phyloP scores from a whole-genome alignment of 768 basidiomycete species.

The Calocera cornea region DNA sequence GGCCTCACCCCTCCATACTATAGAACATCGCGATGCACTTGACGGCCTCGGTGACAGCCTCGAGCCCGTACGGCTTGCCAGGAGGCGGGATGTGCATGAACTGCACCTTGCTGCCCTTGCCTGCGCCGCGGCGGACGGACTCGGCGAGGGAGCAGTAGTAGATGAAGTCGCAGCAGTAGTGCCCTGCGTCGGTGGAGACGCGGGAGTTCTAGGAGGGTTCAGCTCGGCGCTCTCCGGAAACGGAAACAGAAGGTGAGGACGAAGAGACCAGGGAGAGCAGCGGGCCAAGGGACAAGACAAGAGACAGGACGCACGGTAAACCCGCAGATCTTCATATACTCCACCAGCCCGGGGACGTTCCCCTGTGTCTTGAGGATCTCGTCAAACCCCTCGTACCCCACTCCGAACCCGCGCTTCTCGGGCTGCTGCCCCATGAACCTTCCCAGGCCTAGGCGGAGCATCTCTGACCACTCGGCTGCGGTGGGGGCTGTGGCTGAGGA shows the following conservation, averaged over 20 bases:
- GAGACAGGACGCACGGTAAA: not conserved
- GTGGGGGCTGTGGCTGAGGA: not conserved
- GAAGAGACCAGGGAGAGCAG: too few relatives aligned
- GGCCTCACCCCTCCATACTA: not conserved
- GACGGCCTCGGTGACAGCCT: slow-evolving; percentile 7
- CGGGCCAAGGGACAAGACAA: too few relatives aligned
- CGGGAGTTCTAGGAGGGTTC: slow-evolving; percentile 51
- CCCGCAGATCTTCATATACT: not conserved
- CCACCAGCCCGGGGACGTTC: not conserved
- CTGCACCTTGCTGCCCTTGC: slow-evolving; percentile 11
- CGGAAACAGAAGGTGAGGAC: too few relatives aligned
- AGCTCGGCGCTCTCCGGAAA: too few relatives aligned
- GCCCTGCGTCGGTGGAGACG: slow-evolving; percentile 61
- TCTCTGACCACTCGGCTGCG: not conserved
- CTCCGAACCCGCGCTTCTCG: not conserved
- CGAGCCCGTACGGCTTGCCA: slow-evolving; percentile 5
- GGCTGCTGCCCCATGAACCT: not conserved
- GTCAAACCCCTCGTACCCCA: not conserved
- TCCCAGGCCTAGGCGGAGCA: not conserved
- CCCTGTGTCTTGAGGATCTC: not conserved
- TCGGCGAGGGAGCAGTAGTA: slow-evolving; percentile 67
- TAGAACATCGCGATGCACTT: slow-evolving; percentile 7
- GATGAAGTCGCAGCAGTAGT: slow-evolving; percentile 63
- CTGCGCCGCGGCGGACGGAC: slow-evolving; percentile 9
- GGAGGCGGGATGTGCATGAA: slow-evolving; percentile 15